These are phyloP conservation scores for Gyromitra esculenta DNA, from an alignment of 2,329 filamentous ascomycete genomes.

Conservation along the genomic window DNA sequence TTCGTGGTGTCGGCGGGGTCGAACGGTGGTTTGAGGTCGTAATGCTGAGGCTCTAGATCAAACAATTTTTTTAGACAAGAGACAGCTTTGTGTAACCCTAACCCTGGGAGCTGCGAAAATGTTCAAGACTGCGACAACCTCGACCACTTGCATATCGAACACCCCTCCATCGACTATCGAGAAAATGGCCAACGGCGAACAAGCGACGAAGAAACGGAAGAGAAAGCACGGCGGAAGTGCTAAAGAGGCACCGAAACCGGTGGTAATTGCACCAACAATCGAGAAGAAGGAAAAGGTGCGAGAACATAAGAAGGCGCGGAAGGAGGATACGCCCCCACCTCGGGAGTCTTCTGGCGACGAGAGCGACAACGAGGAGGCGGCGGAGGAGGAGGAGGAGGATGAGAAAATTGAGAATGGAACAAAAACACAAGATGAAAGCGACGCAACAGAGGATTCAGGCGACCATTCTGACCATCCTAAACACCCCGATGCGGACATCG, in stretches of 20 bases:
- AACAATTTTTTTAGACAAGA: background rate
- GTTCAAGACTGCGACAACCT: background rate
- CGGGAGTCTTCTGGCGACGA: slow-evolving; percentile 57
- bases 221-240: slow-evolving; percentile 61
- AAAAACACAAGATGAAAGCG: slow-evolving; percentile 57
- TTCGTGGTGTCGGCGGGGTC: background rate
- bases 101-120: slow-evolving; percentile 9
- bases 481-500: slow-evolving; percentile 10
- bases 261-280: slow-evolving; percentile 50
- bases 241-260: slow-evolving; percentile 55
- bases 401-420: slow-evolving; percentile 58
- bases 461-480: slow-evolving; percentile 57
- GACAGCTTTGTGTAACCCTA: slow-evolving; percentile 5
- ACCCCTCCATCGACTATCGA: slow-evolving; percentile 8
- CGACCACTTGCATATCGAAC: background rate
- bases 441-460: slow-evolving; percentile 50
- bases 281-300: slow-evolving; percentile 56
- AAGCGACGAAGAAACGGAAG: slow-evolving; percentile 63
- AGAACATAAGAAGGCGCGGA: slow-evolving; percentile 57
- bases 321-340: slow-evolving; percentile 36
- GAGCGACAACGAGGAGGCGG: slow-evolving; percentile 59
- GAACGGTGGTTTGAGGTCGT: background rate
- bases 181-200: slow-evolving; percentile 59
- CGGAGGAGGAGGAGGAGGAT: slow-evolving; percentile 59
- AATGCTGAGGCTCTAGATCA: background rate